These are phyloP conservation scores for Artemisia annua DNA, from an alignment of 129 eudicot species.

Conservation along the genomic window DNA sequence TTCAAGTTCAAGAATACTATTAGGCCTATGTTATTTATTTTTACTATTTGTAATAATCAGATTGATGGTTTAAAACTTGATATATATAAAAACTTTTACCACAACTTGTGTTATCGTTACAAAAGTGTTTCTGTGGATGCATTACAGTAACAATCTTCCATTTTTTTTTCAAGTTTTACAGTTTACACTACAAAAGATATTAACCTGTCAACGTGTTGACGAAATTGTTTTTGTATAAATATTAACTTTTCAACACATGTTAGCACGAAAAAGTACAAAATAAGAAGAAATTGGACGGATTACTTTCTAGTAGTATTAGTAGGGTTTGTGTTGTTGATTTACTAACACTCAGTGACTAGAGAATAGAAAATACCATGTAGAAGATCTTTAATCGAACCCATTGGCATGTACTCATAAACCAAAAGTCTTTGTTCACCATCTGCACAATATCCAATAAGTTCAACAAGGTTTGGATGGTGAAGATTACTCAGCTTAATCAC, in stretches of 20 bases:
- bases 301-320: background rate
- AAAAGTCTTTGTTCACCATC: slow-evolving; percentile 70
- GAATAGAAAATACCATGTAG: slow-evolving; percentile 42
- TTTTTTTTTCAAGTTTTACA: background rate
- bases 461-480: slow-evolving; percentile 60
- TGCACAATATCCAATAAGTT: slow-evolving; percentile 65
- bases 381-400: slow-evolving; percentile 46
- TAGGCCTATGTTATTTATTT: too few relatives aligned
- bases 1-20: background rate
- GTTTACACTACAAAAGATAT: too few relatives aligned
- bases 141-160: background rate
- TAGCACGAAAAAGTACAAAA: too few relatives aligned
- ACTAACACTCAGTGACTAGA: background rate
- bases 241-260: too few relatives aligned
- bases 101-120: background rate
- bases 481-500: slow-evolving; percentile 49
- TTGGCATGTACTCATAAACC: slow-evolving; percentile 63
- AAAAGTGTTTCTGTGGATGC: background rate
- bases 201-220: too few relatives aligned
- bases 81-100: too few relatives aligned
- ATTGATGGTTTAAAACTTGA: too few relatives aligned
- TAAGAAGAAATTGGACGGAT: background rate
- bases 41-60: too few relatives aligned
- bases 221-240: too few relatives aligned
- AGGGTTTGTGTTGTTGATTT: background rate